These are phyloP conservation scores for Penicillium angulare DNA, from an alignment of 495 filamentous ascomycete species.

Conservation along the genomic window DNA sequence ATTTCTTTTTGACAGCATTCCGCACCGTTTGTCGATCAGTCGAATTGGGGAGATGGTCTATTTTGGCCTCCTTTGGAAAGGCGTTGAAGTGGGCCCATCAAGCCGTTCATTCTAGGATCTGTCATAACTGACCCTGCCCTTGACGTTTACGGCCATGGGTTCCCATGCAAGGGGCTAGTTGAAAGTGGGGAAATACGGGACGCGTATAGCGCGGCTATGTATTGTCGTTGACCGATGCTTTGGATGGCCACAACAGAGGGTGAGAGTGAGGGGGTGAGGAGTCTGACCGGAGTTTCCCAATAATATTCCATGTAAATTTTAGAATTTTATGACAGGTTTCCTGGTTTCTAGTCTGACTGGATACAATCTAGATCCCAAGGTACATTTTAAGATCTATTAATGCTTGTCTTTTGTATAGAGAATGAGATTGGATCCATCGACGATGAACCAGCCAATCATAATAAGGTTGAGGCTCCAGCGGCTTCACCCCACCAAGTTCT, in stretches of 20 bases:
- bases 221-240: not conserved
- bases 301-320: too few relatives aligned
- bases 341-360: too few relatives aligned
- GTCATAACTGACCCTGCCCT: conserved; percentile 11
- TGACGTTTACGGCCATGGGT: conserved; percentile 2
- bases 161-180: conserved; percentile 12
- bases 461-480: too few relatives aligned
- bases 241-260: not conserved
- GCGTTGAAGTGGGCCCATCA: not conserved
- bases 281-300: too few relatives aligned
- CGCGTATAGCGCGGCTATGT: conserved; percentile 25
- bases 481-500: not conserved
- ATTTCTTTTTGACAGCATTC: conserved; percentile 23
- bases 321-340: too few relatives aligned
- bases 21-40: conserved; percentile 17
- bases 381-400: too few relatives aligned
- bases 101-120: conserved; percentile 9
- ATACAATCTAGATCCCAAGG: too few relatives aligned
- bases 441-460: too few relatives aligned
- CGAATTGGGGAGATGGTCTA: not conserved
- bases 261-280: too few relatives aligned
- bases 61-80: conserved; percentile 7
- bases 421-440: too few relatives aligned
- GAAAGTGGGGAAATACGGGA: conserved; percentile 9
- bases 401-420: too few relatives aligned